Evolutionary conservation across 768 basidiomycete species (phyloP).

Genomic region (Phaeotremella fagi): DNA sequence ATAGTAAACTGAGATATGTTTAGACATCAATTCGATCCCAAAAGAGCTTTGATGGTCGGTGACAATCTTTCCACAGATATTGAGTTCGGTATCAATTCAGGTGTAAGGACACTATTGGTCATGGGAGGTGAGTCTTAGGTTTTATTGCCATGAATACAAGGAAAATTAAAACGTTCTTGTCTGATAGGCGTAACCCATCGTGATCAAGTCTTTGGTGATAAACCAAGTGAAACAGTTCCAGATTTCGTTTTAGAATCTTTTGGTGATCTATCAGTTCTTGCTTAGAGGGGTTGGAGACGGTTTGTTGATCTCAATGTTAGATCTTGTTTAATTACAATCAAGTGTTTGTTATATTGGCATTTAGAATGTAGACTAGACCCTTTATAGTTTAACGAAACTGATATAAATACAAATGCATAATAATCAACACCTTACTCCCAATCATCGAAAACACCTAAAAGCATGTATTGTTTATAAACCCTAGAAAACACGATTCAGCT

Average conservation of each 20-base stretch:
- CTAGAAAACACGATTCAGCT: slow-evolving; percentile 6
- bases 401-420: neutral
- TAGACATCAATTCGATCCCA: slow-evolving; percentile 81
- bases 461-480: slow-evolving; percentile 20
- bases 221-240: slow-evolving; percentile 68
- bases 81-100: slow-evolving; percentile 80
- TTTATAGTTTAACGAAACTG: neutral
- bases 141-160: too few species aligned
- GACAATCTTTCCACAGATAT: slow-evolving; percentile 96
- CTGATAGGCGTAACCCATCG: slow-evolving; percentile 68
- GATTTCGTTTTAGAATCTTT: slow-evolving; percentile 75
- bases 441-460: slow-evolving; percentile 17
- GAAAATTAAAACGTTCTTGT: too few species aligned
- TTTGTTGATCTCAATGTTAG: neutral
- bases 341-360: too few species aligned
- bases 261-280: slow-evolving; percentile 61
- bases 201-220: slow-evolving; percentile 66
- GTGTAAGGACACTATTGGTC: slow-evolving; percentile 80
- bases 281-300: slow-evolving; percentile 18
- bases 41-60: slow-evolving; percentile 87
- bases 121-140: slow-evolving; percentile 48
- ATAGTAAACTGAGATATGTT: too few species aligned
- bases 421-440: slow-evolving; percentile 3
- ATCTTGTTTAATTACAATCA: slow-evolving; percentile 1
- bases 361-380: too few species aligned